A percentile compares a stretch with the other conserved stretches of the same genome.
Evolutionary conservation across 768 basidiomycete genomes (phyloP).

Genomic region (Xerocomus potaroensis): DNA sequence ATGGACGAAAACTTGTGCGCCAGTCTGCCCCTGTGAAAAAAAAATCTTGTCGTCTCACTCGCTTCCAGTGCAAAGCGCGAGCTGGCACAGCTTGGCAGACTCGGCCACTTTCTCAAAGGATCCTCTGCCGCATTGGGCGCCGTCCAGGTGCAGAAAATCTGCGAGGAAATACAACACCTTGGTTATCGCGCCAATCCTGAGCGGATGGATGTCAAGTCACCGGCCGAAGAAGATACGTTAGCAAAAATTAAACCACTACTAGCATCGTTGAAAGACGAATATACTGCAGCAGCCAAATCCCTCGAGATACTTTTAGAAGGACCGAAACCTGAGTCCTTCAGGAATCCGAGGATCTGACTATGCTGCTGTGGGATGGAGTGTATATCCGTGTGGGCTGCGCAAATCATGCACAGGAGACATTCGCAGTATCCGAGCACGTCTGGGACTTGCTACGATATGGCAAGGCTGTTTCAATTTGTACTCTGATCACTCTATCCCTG

Average conservation of each 20-base stretch:
- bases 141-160: conserved; percentile 71
- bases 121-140: conserved; percentile 94
- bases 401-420: conserved; percentile 9
- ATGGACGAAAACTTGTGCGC: conserved; percentile 83
- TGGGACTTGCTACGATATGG: conserved; percentile 17
- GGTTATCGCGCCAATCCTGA: conserved; percentile 53
- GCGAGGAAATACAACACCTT: conserved; percentile 89
- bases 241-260: conserved; percentile 55
- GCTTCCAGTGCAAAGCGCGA: conserved; percentile 49
- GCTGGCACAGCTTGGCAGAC: conserved; percentile 58
- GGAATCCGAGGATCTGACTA: conserved; percentile 2
- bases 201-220: conserved; percentile 39
- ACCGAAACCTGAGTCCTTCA: conserved; percentile 1
- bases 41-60: conserved; percentile 15
- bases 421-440: conserved; percentile 14
- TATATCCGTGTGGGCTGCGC: conserved; percentile 5
- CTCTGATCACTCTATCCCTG: conserved; percentile 15
- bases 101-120: conserved; percentile 96
- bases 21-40: conserved; percentile 9
- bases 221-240: conserved; percentile 53
- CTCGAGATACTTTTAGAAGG: conserved; percentile 41
- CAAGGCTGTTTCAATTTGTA: conserved; percentile 24
- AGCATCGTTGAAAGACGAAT: conserved; percentile 59
- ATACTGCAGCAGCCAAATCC: conserved; percentile 63
- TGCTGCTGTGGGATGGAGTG: conserved; percentile 13